Conservation (phyloP, 1,139 yeast species). For the Scheffersomyces insectosa region DNA sequence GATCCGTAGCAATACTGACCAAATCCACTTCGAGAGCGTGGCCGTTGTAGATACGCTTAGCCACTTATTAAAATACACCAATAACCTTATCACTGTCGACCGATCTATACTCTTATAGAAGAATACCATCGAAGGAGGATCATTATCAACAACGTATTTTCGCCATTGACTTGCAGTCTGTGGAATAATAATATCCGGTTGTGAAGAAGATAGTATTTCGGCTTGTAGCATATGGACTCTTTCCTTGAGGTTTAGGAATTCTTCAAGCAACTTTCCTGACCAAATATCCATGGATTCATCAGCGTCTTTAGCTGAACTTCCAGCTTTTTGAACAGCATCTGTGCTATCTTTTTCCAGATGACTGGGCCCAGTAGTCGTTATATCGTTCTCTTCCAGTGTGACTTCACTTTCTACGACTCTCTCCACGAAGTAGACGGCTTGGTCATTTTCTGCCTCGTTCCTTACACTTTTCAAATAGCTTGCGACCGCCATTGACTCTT, state of each 20-base stretch:
- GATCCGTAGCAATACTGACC: constrained; percentile 33
- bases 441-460: constrained; percentile 30
- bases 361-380: too few species aligned
- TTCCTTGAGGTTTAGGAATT: constrained; percentile 1
- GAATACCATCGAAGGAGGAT: constrained; percentile 30
- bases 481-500: constrained; percentile 19
- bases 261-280: constrained; percentile 2
- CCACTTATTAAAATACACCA: constrained; percentile 42
- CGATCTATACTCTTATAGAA: constrained; percentile 28
- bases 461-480: constrained; percentile 30
- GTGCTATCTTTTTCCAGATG: too few species aligned
- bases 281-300: too few species aligned
- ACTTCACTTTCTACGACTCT: constrained; percentile 2
- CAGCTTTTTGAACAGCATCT: too few species aligned
- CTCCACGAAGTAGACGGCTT: constrained; percentile 15
- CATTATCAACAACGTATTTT: constrained; percentile 23
- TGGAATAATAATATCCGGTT: constrained; percentile 15
- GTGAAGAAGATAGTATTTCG: neutral
- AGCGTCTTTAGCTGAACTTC: neutral
- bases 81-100: constrained; percentile 32
- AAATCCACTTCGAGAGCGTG: constrained; percentile 41
- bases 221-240: constrained; percentile 1
- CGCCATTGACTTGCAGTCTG: constrained; percentile 36
- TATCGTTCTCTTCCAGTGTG: too few species aligned
- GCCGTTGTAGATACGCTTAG: constrained; percentile 30